phyloP scores from a whole-genome alignment of 129 eudicot species.

The Pittosporum tobira region DNA sequence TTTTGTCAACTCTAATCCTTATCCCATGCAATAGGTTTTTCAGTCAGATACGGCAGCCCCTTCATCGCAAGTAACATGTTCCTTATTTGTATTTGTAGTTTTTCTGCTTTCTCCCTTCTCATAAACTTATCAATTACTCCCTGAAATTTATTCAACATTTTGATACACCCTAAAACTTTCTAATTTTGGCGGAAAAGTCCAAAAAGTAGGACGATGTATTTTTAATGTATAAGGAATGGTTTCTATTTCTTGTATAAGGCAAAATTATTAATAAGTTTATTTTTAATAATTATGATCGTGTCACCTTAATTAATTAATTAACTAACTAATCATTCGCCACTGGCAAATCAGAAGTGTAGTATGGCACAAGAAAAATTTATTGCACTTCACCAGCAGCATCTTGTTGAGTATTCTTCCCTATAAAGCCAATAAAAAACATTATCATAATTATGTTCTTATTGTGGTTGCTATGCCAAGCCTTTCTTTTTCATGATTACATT shows the following conservation, averaged over 20 bases:
- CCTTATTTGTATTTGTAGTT: neutral
- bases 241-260: too few species aligned
- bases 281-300: too few species aligned
- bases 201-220: too few species aligned
- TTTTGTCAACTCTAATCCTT: neutral
- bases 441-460: neutral
- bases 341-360: neutral
- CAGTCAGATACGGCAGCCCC: neutral
- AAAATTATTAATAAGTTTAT: too few species aligned
- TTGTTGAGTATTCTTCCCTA: conserved; percentile 7
- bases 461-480: too few species aligned
- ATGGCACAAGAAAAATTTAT: neutral
- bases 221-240: too few species aligned
- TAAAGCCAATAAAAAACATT: neutral
- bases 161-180: too few species aligned
- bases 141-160: too few species aligned
- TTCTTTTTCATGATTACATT: neutral
- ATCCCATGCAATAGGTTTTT: neutral
- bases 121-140: too few species aligned
- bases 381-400: neutral
- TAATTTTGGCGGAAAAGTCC: neutral
- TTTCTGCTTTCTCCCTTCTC: neutral
- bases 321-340: neutral
- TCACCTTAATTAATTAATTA: neutral
- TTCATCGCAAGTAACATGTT: neutral